Evolutionary conservation across 257 asterid species (phyloP), one percentile per base, ranked within the genome.

Genomic region (Solanum lycopersicoides): DNA sequence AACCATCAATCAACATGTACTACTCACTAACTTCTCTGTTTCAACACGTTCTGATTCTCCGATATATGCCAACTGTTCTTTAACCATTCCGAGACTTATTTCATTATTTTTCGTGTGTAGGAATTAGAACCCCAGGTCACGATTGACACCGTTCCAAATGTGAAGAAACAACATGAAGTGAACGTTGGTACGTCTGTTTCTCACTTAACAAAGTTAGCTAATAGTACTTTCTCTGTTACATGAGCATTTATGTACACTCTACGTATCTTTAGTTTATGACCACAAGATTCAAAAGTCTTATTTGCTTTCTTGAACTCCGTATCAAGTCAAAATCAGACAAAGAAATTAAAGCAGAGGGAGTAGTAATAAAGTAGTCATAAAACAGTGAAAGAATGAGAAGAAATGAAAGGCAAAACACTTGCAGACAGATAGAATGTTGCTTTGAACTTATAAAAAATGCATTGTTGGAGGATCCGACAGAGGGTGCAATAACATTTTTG

Each of bases 1-100:
- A 79, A 90, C 98, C 20, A 94, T 95, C 69, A 94, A 95, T 89
- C 98, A 96, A 92, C 92, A 91, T 74, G 99, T 96, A 93, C 16
- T 44, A 20, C 39, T 35, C 11, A 56, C 34, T 56, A 45, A 66
- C 66, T 30, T 41, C 14, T 12, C 71, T 28, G 44, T 79, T 23
- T 34, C 42, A 28, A 34, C 34, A 6, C 34, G 12, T 75, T 75
- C 56, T 75, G 56, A 25, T n/a, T 41, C 45, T 39, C 20, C 12
- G 12, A 75, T 39, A 75, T 39, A 75, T 41, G 21, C 18, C 9
- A 16, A 37, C 4, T 20, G 50, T 10, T 73, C 30, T 73, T 9
- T 73, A 73, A 37, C 16, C 25, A 71, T 6, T 71, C 16, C 18
- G 10, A 5, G 30, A 53, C 44, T 47, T 9, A 83, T 11, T 25